Conservation (phyloP, 2,329 filamentous ascomycete genomes). For the Claviceps maximensis region DNA sequence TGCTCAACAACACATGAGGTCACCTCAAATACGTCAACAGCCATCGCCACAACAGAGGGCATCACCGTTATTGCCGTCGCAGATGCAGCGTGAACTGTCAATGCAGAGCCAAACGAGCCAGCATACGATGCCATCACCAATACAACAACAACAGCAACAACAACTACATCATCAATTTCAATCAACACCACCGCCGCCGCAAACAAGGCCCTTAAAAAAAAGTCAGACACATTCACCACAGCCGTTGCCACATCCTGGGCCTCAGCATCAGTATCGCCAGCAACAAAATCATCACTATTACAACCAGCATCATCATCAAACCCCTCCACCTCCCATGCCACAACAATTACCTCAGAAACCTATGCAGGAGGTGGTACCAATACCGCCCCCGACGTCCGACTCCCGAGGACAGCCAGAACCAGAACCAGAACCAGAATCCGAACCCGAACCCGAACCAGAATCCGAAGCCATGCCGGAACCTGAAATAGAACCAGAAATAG, state of each 20-base stretch:
- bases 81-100: conserved; percentile 7
- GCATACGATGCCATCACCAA: conserved; percentile 7
- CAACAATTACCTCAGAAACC: conserved; percentile 1
- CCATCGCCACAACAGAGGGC: conserved; percentile 7
- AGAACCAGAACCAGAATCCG: neutral
- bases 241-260: conserved; percentile 7
- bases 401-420: neutral
- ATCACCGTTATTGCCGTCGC: conserved; percentile 6
- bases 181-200: conserved; percentile 4
- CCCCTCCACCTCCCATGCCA: conserved; percentile 6
- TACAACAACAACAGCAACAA: conserved; percentile 13
- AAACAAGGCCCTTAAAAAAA: conserved; percentile 5
- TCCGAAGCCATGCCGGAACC: neutral
- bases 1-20: conserved; percentile 8
- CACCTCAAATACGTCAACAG: conserved; percentile 11
- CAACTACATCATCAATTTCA: conserved; percentile 18
- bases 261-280: conserved; percentile 1
- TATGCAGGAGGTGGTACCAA: conserved; percentile 2
- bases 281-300: neutral
- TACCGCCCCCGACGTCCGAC: neutral
- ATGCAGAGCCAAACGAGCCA: conserved; percentile 6
- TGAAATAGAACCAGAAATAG: neutral
- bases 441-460: neutral
- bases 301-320: neutral
- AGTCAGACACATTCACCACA: conserved; percentile 16